Base-by-base conservation (phyloP, 106 monocot species). In the Dactylorhiza incarnata region DNA sequence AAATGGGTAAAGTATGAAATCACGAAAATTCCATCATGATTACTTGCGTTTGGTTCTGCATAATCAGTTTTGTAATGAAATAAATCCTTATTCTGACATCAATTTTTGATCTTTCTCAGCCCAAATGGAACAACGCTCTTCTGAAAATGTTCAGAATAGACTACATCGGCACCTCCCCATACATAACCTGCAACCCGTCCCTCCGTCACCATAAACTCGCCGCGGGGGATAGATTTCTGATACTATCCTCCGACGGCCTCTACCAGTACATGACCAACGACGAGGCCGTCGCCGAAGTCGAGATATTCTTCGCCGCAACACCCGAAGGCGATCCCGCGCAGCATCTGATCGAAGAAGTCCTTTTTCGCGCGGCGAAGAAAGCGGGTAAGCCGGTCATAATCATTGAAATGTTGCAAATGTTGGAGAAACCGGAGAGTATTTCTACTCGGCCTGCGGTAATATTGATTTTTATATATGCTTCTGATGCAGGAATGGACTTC, bases 191-290 rank as follows among this genome's bases (percentile, higher is more conserved):
- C 86, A 72, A 25, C 9, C 93, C 93, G 7, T 79, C 61, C 29
- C 84, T 94, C 26, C 56, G 50, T 46, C 88, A 94, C 71, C 88
- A 90, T 62, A 73, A 63, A 24, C 78, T 94, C 23, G 62, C 83
- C 24, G 74, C 84, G 0, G 62, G 79, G 48, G 93, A 94, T 12
- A 78, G 79, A 61, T 94, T 90, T 51, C 45, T 94, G 5, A 85
- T 94, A 26, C 79, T 94, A 10, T 94, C 93, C 6, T 94, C 93
- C 0, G 93, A 94, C 19, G 93, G 93, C 20, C 84, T 94, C 54
- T 94, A 90, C 68, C 90, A 94, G 72, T 94, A 90, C 79, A 90
- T 94, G 67, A 94, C 90, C 22, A 94, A 90, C 23, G 83, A 94
- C 26, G 84, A 90, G 71, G 90, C 84, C 7, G 90, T 90, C 2